These are phyloP conservation scores for Crepidotus sp. DNA, from an alignment of 1,284 basidiomycete genomes.

Conservation along the genomic window DNA sequence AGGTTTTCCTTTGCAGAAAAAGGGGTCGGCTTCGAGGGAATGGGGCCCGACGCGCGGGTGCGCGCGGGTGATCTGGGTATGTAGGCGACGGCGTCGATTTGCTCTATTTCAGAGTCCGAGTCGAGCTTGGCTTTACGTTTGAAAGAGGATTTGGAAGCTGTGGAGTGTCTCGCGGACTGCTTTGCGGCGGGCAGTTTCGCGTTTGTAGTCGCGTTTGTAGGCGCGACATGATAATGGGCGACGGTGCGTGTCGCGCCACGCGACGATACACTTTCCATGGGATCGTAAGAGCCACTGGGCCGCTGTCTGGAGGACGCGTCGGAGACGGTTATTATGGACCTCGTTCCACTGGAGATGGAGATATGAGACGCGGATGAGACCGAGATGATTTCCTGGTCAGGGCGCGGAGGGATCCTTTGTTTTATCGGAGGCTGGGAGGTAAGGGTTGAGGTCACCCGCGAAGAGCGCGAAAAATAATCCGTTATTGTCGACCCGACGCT, in stretches of 20 bases:
- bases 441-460: neutral
- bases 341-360: slow-evolving; percentile 16
- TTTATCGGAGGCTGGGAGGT: slow-evolving; percentile 1
- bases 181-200: slow-evolving; percentile 9
- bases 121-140: slow-evolving; percentile 28
- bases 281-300: slow-evolving; percentile 12
- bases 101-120: slow-evolving; percentile 27
- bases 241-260: slow-evolving; percentile 7
- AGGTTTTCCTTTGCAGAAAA: slow-evolving; percentile 23
- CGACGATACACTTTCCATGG: slow-evolving; percentile 20
- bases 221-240: slow-evolving; percentile 9
- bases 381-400: slow-evolving; percentile 18
- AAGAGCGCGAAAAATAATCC: slow-evolving; percentile 12
- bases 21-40: slow-evolving; percentile 4
- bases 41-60: neutral
- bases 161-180: slow-evolving; percentile 8
- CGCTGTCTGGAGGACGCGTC: slow-evolving; percentile 17
- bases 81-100: slow-evolving; percentile 21
- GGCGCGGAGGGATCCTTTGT: slow-evolving; percentile 4
- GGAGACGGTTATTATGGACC: slow-evolving; percentile 16
- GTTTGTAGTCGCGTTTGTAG: too few relatives aligned
- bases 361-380: slow-evolving; percentile 19
- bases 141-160: slow-evolving; percentile 16
- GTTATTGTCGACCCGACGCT: slow-evolving; percentile 8
- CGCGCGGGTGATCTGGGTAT: slow-evolving; percentile 10